Conservation (phyloP, 2,329 filamentous ascomycete genomes). For the Macrophomina pseudophaseolina region DNA sequence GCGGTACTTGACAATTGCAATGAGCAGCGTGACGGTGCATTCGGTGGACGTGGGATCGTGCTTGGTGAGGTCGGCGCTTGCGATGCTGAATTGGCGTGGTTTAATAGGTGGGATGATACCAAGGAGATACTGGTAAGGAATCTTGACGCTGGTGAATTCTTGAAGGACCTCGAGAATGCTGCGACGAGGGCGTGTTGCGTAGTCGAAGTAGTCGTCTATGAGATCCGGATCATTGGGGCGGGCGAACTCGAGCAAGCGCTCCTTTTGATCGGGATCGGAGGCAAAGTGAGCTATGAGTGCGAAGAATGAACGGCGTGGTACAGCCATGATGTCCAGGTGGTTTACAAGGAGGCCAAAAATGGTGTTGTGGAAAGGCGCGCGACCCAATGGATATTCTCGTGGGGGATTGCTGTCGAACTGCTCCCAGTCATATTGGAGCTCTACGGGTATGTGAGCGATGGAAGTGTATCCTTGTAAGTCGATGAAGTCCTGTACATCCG, state of each 20-base stretch:
- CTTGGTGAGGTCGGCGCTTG: constrained; percentile 54
- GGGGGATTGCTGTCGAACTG: constrained; percentile 42
- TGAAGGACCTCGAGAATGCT: constrained; percentile 91
- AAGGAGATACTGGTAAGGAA: constrained; percentile 75
- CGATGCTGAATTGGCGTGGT: constrained; percentile 93
- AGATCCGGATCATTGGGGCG: constrained; percentile 71
- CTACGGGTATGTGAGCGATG: constrained; percentile 73
- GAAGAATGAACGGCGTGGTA: constrained; percentile 88
- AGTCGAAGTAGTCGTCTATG: constrained; percentile 93
- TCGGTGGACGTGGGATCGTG: constrained; percentile 26
- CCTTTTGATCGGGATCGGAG: constrained; percentile 71
- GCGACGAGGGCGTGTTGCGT: constrained; percentile 85
- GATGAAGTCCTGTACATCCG: constrained; percentile 80
- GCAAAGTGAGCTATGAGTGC: constrained; percentile 78
- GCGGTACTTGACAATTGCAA: constrained; percentile 89
- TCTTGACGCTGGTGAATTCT: constrained; percentile 83
- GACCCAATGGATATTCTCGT: constrained; percentile 44
- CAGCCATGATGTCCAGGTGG: constrained; percentile 86
- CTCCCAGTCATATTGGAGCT: constrained; percentile 50
- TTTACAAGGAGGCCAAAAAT: constrained; percentile 70
- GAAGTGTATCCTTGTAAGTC: constrained; percentile 77
- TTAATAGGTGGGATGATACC: constrained; percentile 80
- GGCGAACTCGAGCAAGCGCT: constrained; percentile 79
- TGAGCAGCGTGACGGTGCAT: constrained; percentile 71
- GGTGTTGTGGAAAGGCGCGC: constrained; percentile 40